These are phyloP conservation scores for Corymbia calophylla DNA, from an alignment of 441 rosid genomes.

Conservation along the genomic window DNA sequence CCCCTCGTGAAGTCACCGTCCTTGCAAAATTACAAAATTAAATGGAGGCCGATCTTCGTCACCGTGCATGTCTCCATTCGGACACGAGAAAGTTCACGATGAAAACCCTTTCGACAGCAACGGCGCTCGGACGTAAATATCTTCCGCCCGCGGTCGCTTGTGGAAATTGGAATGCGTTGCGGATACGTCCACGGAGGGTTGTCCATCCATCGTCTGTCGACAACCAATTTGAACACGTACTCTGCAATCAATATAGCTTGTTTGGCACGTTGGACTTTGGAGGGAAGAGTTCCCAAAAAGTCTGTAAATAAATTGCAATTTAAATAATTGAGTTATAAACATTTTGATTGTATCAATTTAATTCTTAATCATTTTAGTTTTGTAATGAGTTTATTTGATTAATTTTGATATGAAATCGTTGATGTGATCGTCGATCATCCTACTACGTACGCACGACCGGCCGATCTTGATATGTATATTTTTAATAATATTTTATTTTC, in stretches of 20 bases:
- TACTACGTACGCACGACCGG: rapidly evolving
- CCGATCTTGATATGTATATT: rapidly evolving
- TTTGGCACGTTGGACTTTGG: background rate
- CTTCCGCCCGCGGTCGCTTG: background rate
- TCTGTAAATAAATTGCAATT: background rate
- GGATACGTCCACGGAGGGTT: background rate
- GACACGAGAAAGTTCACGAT: background rate
- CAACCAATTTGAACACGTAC: background rate
- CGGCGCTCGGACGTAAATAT: background rate
- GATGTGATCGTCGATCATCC: rapidly evolving
- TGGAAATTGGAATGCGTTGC: background rate
- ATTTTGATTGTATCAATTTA: rapidly evolving
- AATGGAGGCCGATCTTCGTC: background rate
- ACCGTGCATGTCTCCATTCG: background rate
- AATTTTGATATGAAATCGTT: too few species aligned
- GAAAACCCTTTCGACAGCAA: background rate
- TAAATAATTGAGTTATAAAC: too few species aligned
- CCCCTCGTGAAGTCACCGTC: background rate
- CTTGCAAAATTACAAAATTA: background rate
- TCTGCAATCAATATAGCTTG: background rate
- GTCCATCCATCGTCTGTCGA: background rate
- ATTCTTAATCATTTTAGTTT: too few species aligned
- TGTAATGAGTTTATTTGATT: too few species aligned
- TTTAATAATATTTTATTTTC: too few species aligned
- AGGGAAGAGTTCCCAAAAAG: background rate